These are phyloP conservation scores for Dendrostoma leiphaemia DNA, from an alignment of 2,329 filamentous ascomycete genomes.

Conservation along the genomic window DNA sequence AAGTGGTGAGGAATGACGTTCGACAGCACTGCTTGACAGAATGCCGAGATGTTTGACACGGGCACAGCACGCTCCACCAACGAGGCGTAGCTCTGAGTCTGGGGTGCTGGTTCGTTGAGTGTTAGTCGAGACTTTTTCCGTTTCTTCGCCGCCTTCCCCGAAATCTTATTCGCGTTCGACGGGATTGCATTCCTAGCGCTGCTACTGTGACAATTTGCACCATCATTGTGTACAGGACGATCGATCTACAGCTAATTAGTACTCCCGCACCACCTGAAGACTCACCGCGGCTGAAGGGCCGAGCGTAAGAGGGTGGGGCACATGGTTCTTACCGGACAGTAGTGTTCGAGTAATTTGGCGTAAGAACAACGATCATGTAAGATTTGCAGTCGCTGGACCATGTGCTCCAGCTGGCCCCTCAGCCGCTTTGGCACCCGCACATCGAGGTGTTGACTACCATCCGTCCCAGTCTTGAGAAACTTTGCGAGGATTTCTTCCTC, in stretches of 20 bases:
- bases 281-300: background rate
- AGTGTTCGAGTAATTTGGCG: slow-evolving; percentile 70
- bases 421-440: slow-evolving; percentile 63
- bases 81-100: slow-evolving; percentile 37
- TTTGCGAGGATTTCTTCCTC: slow-evolving; percentile 71
- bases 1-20: slow-evolving; percentile 73
- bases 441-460: slow-evolving; percentile 20
- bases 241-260: slow-evolving; percentile 8
- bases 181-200: slow-evolving; percentile 7
- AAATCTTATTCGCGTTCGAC: slow-evolving; percentile 2
- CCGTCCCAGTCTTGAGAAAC: slow-evolving; percentile 28
- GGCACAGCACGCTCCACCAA: slow-evolving; percentile 70
- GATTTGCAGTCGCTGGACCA: slow-evolving; percentile 68
- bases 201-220: background rate
- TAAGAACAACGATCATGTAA: slow-evolving; percentile 78
- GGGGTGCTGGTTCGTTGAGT: background rate
- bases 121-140: slow-evolving; percentile 12
- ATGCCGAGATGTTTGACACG: slow-evolving; percentile 71
- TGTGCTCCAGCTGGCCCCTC: slow-evolving; percentile 54
- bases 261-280: background rate
- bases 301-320: background rate
- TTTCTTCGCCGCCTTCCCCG: slow-evolving; percentile 5
- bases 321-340: slow-evolving; percentile 64
- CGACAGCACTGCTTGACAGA: slow-evolving; percentile 73
- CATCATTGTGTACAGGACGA: background rate